Conservation (phyloP, 176 grass and related monocot genomes). For the sorghum (Sorghum bicolor) region Sorghum_bicolor_NCBIv3 NC_012870.2:34336001-34336500, state of each 20-base stretch:
- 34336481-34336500: too few species aligned
- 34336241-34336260: not conserved
- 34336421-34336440: too few species aligned
- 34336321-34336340: not conserved
- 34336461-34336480: too few species aligned
- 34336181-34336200: not conserved
- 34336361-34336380: not conserved
- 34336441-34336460: too few species aligned
- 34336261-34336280: too few species aligned
- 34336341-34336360: not conserved
- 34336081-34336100: slow-evolving; percentile 64
- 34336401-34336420: not conserved
- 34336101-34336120: slow-evolving; percentile 65
- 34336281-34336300: too few species aligned
- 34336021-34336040: slow-evolving; percentile 52
- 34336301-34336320: too few species aligned
- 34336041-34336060: slow-evolving; percentile 64
- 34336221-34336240: not conserved
- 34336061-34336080: slow-evolving; percentile 69
- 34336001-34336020: slow-evolving; percentile 60
- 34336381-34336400: not conserved
- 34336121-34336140: slow-evolving; percentile 46
- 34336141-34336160: not conserved
- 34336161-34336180: not conserved
- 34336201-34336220: not conserved